Base-by-base conservation (phyloP, 2,329 filamentous ascomycete genomes). In the Truncatella angustata region DNA sequence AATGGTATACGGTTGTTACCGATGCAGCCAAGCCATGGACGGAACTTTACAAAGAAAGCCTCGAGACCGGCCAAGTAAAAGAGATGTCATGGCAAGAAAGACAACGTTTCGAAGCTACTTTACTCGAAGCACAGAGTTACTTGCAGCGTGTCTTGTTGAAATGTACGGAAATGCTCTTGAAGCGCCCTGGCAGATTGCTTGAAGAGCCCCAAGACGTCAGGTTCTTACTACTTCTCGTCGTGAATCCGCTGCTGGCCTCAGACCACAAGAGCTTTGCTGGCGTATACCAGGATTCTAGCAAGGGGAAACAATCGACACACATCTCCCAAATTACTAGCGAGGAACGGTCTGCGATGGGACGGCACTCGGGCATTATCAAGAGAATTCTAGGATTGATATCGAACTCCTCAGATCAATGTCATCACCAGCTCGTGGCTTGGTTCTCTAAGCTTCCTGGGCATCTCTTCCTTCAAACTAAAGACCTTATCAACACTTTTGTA, bases 281-380 rank as follows among this genome's bases (percentile, higher is more conserved):
- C 10, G 55, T 71, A 1, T 65, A 74, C 4, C 67, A 73, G 24
- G 65, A 66, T 36, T 63, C 65, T 9, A 62, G 55, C 32, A 59
- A 60, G 21, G 47, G 26, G n/a, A 50, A 50, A 40, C 32, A 20
- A 16, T n/a, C 11, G 3, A 24, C 12, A 12, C n/a, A n/a, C 10
- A 14, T 26, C 54, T 58, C 12, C 58, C 59, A 28, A 52, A 26
- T 9, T 35, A n/a, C 36, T 4, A 9, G 16, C 11, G 28, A 51
- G 20, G 43, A 35, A 16, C 30, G 70, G 16, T 76, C 72, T 6
- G 64, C 76, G 10, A 75, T 81, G 23, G 86, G 86, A 2, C 83
- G 89, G 54, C 88, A 96, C 68, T 91, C 89, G 2, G 88, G 87
- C 4, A 87, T 96, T 49, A 82, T 95, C 61, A 96, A 96, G 68